Evolutionary conservation across 1,284 basidiomycete species (phyloP).

Genomic region (Calocybe gambosa): DNA sequence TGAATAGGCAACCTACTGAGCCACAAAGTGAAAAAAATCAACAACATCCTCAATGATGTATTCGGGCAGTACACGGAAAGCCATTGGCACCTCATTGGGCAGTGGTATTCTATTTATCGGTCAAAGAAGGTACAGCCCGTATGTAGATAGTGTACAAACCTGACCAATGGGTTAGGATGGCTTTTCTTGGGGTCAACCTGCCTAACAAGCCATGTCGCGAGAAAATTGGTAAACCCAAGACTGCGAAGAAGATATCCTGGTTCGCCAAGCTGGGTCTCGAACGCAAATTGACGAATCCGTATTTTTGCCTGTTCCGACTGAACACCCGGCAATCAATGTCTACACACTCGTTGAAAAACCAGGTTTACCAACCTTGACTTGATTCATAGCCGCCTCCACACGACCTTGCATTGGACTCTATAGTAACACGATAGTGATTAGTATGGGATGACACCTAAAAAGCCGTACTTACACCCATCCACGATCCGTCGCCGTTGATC

Average conservation of each 20-base stretch:
- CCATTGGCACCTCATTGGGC: slow-evolving; percentile 76
- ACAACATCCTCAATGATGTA: slow-evolving; percentile 94
- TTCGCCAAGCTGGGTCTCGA: slow-evolving; percentile 82
- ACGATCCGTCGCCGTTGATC: slow-evolving; percentile 70
- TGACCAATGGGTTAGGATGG: slow-evolving; percentile 68
- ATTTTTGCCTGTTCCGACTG: slow-evolving; percentile 68
- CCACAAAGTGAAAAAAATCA: slow-evolving; percentile 82
- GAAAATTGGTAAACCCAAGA: slow-evolving; percentile 81
- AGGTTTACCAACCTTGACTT: slow-evolving; percentile 52
- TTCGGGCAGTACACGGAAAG: slow-evolving; percentile 90
- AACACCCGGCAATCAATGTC: not conserved
- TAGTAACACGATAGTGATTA: slow-evolving; percentile 2
- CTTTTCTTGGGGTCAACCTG: slow-evolving; percentile 80
- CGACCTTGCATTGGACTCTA: slow-evolving; percentile 67
- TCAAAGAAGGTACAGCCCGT: not conserved
- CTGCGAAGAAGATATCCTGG: slow-evolving; percentile 79
- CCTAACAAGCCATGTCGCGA: slow-evolving; percentile 93
- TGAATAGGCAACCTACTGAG: slow-evolving; percentile 48
- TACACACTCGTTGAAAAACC: not conserved
- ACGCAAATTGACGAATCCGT: slow-evolving; percentile 69
- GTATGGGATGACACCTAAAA: slow-evolving; percentile 2
- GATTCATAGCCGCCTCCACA: slow-evolving; percentile 60
- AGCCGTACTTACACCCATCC: slow-evolving; percentile 62
- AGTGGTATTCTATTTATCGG: slow-evolving; percentile 64
- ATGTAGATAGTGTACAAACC: slow-evolving; percentile 43